phyloP scores from a whole-genome alignment of 1,284 basidiomycete genomes.

The Singerocomus inundabilis region DNA sequence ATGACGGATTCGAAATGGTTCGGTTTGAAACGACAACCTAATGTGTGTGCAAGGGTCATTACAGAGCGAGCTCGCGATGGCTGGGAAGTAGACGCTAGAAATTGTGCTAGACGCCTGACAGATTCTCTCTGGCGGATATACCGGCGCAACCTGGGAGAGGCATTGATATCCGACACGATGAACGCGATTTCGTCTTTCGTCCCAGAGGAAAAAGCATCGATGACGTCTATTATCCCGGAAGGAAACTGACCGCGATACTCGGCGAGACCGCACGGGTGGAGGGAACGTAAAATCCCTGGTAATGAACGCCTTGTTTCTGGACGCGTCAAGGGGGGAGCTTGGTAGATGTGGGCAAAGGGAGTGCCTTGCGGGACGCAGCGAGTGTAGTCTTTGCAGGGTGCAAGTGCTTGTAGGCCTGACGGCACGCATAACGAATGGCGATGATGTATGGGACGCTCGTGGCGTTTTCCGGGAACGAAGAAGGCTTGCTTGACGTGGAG shows the following conservation, averaged over 20 bases:
- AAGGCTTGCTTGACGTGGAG: slow-evolving; percentile 41
- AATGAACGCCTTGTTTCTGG: neutral
- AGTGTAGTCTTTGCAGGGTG: slow-evolving; percentile 10
- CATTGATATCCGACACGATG: slow-evolving; percentile 21
- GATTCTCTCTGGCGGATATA: slow-evolving; percentile 41
- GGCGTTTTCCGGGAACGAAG: slow-evolving; percentile 18
- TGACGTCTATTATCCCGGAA: slow-evolving; percentile 22
- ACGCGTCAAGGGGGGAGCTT: neutral
- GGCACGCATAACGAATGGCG: slow-evolving; percentile 27
- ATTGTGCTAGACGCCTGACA: slow-evolving; percentile 43
- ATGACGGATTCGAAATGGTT: slow-evolving; percentile 59
- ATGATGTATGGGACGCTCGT: slow-evolving; percentile 9
- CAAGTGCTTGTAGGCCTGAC: slow-evolving; percentile 19
- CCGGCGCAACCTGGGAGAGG: slow-evolving; percentile 27
- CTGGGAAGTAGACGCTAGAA: slow-evolving; percentile 41
- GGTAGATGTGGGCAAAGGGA: neutral
- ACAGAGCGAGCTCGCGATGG: slow-evolving; percentile 43
- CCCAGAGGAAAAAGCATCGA: slow-evolving; percentile 26
- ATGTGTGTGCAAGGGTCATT: slow-evolving; percentile 45
- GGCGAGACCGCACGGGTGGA: neutral
- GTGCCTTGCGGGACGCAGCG: slow-evolving; percentile 10
- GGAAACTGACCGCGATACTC: slow-evolving; percentile 22
- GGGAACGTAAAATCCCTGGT: neutral
- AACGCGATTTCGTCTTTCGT: slow-evolving; percentile 25
- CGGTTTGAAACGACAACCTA: slow-evolving; percentile 50